Evolutionary conservation across 257 asterid genomes (phyloP).

Genomic region (Euphrasia confusa): DNA sequence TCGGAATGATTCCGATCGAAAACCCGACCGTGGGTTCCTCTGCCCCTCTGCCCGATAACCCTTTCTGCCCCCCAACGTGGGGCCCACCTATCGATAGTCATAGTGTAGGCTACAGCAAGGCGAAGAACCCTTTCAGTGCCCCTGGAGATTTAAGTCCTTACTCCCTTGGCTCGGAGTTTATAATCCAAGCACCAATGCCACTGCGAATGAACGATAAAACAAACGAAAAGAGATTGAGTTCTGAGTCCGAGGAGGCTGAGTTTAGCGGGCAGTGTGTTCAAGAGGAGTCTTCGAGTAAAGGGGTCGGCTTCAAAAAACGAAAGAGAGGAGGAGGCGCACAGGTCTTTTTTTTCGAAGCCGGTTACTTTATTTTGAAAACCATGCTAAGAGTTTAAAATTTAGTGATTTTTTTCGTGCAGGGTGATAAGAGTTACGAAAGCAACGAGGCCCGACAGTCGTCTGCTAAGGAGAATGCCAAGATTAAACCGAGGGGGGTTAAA

Average conservation of each 20-base stretch:
- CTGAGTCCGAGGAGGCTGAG: constrained; percentile 65
- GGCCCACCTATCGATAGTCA: constrained; percentile 47
- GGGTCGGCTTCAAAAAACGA: constrained; percentile 58
- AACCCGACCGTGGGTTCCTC: constrained; percentile 42
- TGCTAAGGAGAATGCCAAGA: constrained; percentile 35
- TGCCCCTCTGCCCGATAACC: constrained; percentile 39
- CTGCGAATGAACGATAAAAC: constrained; percentile 35
- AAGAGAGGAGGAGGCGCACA: constrained; percentile 57
- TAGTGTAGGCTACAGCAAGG: constrained; percentile 50
- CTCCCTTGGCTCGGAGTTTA: constrained; percentile 35
- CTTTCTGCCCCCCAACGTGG: constrained; percentile 57
- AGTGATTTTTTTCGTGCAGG: constrained; percentile 26
- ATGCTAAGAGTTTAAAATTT: too few relatives aligned
- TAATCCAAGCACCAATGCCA: constrained; percentile 34
- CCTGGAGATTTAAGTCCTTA: too few relatives aligned
- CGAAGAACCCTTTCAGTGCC: too few relatives aligned
- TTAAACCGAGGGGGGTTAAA: constrained; percentile 46
- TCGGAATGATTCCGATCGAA: constrained; percentile 41
- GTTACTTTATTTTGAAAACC: background rate
- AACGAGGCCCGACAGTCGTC: constrained; percentile 35
- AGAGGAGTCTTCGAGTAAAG: constrained; percentile 55
- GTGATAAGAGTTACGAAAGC: constrained; percentile 35
- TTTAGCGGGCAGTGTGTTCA: constrained; percentile 62
- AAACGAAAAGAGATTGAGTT: constrained; percentile 37
- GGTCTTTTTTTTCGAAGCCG: constrained; percentile 30